Evolutionary conservation across 371 early-diverging fungal genomes (phyloP).

Genomic region (Funneliformis caledonium): DNA sequence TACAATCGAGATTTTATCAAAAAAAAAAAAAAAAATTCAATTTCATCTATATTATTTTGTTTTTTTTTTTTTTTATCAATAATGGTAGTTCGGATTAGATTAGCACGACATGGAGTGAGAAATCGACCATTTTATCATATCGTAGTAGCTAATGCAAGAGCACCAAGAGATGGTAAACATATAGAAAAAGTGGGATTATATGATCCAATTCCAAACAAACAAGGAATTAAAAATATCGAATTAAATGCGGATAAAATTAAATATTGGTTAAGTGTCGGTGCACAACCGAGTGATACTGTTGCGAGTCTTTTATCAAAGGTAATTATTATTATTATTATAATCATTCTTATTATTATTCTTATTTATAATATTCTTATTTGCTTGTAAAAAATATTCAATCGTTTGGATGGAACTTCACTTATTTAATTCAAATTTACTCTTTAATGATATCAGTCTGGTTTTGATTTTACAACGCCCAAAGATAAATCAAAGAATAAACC

Average conservation of each 20-base stretch:
- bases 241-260: slow-evolving; percentile 90
- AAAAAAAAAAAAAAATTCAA: background rate
- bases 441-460: background rate
- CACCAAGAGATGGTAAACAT: slow-evolving; percentile 86
- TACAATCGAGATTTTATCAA: background rate
- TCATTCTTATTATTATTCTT: background rate
- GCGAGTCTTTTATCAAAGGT: slow-evolving; percentile 90
- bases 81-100: slow-evolving; percentile 63
- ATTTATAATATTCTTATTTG: background rate
- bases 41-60: background rate
- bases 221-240: slow-evolving; percentile 82
- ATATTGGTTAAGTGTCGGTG: slow-evolving; percentile 96
- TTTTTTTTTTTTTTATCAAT: background rate
- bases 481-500: background rate
- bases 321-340: background rate
- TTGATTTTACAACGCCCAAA: background rate
- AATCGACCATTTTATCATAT: slow-evolving; percentile 94
- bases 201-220: slow-evolving; percentile 80
- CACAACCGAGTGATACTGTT: slow-evolving; percentile 90
- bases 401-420: too few relatives aligned
- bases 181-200: slow-evolving; percentile 93
- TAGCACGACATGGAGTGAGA: slow-evolving; percentile 87
- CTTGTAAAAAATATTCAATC: too few relatives aligned
- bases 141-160: slow-evolving; percentile 84
- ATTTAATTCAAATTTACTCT: too few relatives aligned